These are phyloP conservation scores for Prototheca stagnorum DNA, from an alignment of 163 green algal species.

Conservation along the genomic window DNA sequence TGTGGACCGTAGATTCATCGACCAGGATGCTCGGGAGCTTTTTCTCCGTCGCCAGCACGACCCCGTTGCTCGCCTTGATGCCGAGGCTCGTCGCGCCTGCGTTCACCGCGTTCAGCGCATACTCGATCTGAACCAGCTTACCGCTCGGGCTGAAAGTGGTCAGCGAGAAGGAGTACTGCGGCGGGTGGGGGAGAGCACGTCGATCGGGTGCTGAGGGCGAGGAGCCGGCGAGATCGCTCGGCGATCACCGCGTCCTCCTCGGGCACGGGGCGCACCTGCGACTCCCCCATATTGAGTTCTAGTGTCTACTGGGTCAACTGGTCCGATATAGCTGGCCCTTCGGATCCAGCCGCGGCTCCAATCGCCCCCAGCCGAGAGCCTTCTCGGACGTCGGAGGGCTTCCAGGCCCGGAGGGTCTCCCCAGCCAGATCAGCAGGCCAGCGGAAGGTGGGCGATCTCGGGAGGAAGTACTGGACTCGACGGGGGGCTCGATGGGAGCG, in stretches of 20 bases:
- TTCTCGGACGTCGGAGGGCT: no score
- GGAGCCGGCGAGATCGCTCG: no score
- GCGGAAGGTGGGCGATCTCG: no score
- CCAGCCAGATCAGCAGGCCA: no score
- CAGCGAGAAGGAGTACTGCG: slow-evolving; percentile 83
- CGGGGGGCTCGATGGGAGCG: no score
- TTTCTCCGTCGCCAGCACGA: slow-evolving; percentile 99
- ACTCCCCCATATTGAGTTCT: slow-evolving; percentile 14
- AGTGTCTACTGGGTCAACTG: no score
- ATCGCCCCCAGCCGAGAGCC: no score
- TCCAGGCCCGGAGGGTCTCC: no score
- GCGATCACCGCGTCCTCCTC: no score
- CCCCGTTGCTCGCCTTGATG: slow-evolving; percentile 89
- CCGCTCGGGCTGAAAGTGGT: slow-evolving; percentile 92
- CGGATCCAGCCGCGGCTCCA: no score
- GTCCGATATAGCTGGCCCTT: no score
- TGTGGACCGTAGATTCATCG: slow-evolving; percentile 88
- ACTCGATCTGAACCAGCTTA: slow-evolving; percentile 99
- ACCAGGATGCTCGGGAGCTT: slow-evolving; percentile 78
- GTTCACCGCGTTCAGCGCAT: slow-evolving; percentile 88
- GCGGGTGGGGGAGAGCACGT: not conserved
- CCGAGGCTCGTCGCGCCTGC: slow-evolving; percentile 88
- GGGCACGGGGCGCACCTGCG: slow-evolving; percentile 1
- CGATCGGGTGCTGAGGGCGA: not conserved
- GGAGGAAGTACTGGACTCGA: no score